Conservation (phyloP, 257 asterid genomes). For the Nicotiana benthamiana region DNA sequence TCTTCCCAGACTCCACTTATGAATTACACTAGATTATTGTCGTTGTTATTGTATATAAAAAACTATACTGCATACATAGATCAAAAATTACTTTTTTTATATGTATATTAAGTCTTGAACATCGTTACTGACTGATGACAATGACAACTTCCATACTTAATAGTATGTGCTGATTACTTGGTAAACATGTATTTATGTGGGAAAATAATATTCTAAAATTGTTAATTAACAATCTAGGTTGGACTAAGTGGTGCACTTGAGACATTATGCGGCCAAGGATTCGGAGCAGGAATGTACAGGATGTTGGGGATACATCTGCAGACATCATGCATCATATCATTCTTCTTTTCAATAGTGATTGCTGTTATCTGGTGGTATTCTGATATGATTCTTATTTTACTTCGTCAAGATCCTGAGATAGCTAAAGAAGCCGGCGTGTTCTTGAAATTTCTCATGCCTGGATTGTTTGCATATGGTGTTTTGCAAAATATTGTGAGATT, state of each 20-base stretch:
- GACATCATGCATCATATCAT: slow-evolving; percentile 52
- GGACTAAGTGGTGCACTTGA: slow-evolving; percentile 76
- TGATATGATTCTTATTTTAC: slow-evolving; percentile 21
- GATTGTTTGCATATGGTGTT: slow-evolving; percentile 52
- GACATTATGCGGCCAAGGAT: slow-evolving; percentile 73
- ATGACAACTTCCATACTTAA: background rate
- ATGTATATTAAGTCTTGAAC: no score
- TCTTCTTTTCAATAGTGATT: slow-evolving; percentile 20
- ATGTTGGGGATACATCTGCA: slow-evolving; percentile 58
- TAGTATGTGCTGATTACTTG: background rate
- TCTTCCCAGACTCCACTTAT: no score
- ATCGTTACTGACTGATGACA: background rate
- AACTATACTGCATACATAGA: no score
- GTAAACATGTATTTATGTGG: no score
- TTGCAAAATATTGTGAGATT: slow-evolving; percentile 58
- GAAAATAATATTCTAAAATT: no score
- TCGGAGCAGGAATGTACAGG: slow-evolving; percentile 41
- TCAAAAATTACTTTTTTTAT: no score
- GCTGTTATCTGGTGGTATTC: slow-evolving; percentile 62
- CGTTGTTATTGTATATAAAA: background rate
- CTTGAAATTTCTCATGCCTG: slow-evolving; percentile 58
- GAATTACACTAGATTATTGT: no score
- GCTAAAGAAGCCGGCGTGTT: slow-evolving; percentile 45
- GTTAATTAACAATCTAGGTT: slow-evolving; percentile 20
- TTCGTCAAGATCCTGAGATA: slow-evolving; percentile 53